Base-by-base conservation (phyloP, 306 rosid species). In the Erythrophleum fordii region DNA sequence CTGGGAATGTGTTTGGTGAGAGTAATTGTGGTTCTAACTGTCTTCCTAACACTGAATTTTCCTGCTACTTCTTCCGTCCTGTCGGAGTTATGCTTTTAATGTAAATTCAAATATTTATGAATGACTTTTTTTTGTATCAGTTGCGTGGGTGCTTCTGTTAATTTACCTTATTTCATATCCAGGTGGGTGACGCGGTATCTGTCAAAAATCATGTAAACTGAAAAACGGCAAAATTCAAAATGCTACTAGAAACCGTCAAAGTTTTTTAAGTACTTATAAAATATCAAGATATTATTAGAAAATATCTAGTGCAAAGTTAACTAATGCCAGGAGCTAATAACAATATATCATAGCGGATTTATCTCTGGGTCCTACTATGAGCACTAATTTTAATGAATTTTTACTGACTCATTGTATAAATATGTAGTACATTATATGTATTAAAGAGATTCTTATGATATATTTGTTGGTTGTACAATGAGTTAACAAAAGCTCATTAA, bases 41-140 rank as follows among this genome's bases (percentile, higher is more conserved):
- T 28, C 5, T n/a, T 75, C n/a, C 46, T 46, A 45, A 29, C 60
- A 20, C 25, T 6, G 82, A 26, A 53, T 41, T 44, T 66, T 26
- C 16, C 59, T 78, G 26, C 46, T 9, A 35, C 34, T 62, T 74
- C 53, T 79, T 14, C 62, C 73, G 42, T 45, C 67, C 72, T 37
- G 67, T 20, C 25, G 56, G 25, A 62, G 65, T 69, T 76, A 49
- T 20, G 49, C 79, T 74, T 81, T n/a, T 14, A 28, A 78, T 78
- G 61, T 84, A 28, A 12, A 71, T 56, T 56, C n/a, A 1, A 20
- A 28, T 37, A 28, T 53, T 71, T 44, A 16, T 48, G 77, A 56
- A 51, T 59, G 66, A 80, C 79, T 68, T 41, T 16, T 12, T 73
- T 1, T n/a, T n/a, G n/a, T n/a, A 9, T n/a, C 22, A 64, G 20